Base-by-base conservation (phyloP, 148 eudicot genomes). In the Agrostemma githago region DNA sequence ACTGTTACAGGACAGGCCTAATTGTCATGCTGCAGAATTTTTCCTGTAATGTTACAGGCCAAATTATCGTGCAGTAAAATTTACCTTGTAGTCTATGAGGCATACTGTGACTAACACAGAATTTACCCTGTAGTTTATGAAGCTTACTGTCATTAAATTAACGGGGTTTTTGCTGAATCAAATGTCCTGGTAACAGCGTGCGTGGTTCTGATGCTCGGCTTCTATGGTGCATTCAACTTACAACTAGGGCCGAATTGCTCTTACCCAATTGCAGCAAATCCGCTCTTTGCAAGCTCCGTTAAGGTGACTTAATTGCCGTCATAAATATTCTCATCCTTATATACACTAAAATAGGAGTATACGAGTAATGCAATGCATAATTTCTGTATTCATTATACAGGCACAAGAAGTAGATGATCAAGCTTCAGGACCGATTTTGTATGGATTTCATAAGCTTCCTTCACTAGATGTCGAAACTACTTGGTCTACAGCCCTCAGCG, bases 381-480 rank as follows among this genome's bases (percentile, higher is more conserved):
- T 17, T 3, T 79, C 9, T 68, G 51, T 16, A n/a, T n/a, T n/a
- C 3, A 21, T 62, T 76, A 51, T 68, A 3, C 80, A 93, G 96
- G 88, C 77, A 46, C 80, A 84, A 59, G 81, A 79, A 78, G 34
- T 75, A 58, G 82, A 74, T 70, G 84, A 76, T 40, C 78, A 82
- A 65, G 74, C 34, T 3, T 53, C 79, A 15, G 88, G 92, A 37
- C 79, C 84, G 14, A 82, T 83, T 84, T 81, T 93, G 26, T 90
- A 89, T 77, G 96, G 96, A 42, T 89, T 93, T 62, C 76, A 86
- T 43, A 66, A 77, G 57, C 46, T 48, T 66, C 98, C 98, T 71
- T 71, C 88, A 41, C 88, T 90, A 66, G 86, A 90, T 79, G 79
- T 83, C n/a, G 75, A 72, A 73, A 61, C 82, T 43, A 73, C 78